Evolutionary conservation across 2,329 filamentous ascomycete species (phyloP).

Genomic region (Thermothelomyces thermophilus): DNA sequence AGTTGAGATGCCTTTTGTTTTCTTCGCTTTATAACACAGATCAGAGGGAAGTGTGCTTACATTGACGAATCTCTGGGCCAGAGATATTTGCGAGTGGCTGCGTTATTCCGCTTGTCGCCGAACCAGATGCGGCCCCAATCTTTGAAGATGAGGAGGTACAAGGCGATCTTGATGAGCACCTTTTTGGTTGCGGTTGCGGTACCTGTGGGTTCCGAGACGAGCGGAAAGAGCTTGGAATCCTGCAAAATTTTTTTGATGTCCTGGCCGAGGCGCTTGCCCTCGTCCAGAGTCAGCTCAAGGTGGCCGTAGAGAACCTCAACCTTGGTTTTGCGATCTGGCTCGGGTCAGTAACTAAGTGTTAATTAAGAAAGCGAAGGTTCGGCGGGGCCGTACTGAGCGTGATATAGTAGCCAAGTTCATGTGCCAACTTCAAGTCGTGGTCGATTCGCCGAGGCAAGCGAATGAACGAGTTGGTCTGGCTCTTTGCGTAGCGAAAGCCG

Average conservation of each 20-base stretch:
- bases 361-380: not conserved
- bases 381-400: constrained; percentile 17
- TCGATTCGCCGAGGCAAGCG: constrained; percentile 16
- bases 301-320: constrained; percentile 12
- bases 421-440: constrained; percentile 5
- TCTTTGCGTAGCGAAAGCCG: constrained; percentile 16
- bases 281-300: constrained; percentile 13
- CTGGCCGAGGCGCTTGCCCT: constrained; percentile 14
- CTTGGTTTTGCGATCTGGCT: constrained; percentile 12
- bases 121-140: constrained; percentile 19
- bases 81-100: constrained; percentile 5
- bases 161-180: constrained; percentile 10
- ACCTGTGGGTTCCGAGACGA: constrained; percentile 2
- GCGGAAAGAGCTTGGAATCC: constrained; percentile 3
- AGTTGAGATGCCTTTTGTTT: no score
- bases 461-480: constrained; percentile 1
- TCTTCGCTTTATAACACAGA: not conserved
- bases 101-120: constrained; percentile 2
- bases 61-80: constrained; percentile 21
- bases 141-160: constrained; percentile 13
- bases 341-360: constrained; percentile 1
- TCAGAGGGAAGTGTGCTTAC: constrained; percentile 2
- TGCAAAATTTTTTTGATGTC: constrained; percentile 12
- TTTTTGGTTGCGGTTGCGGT: constrained; percentile 9
- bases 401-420: constrained; percentile 11